Base-by-base conservation (phyloP, 108 stramenopile genomes). In the Schizochytrium sp. region DNA sequence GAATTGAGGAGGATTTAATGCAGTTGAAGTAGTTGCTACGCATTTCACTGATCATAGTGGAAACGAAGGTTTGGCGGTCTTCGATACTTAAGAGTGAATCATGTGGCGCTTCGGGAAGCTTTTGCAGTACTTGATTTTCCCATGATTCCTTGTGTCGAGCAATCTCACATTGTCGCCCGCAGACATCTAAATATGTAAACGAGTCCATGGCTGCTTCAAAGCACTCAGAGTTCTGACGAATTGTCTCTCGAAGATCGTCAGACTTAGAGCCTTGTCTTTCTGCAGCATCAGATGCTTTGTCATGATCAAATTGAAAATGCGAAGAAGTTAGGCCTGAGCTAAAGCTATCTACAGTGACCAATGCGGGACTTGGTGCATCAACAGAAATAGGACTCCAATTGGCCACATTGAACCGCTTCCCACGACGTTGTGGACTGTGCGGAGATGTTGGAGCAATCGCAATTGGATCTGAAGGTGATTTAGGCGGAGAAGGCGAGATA, bases 81-180 rank as follows among this genome's bases (percentile, higher is more conserved):
- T 83, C 76, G 17, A 83, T 53, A 44, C 64, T 69, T 2, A 69
- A 44, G 42, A 69, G 2, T 38, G 64, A 69, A 38, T 69, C 44
- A 15, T 17, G 50, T 3, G 76, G 47, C 53, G 76, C 53, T 10
- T 47, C 15, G 28, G 76, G 76, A 53, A 83, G 76, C 76, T 83
- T 83, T 10, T 83, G 50, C 45, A 83, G 53, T n/a, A 83, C 3
- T 2, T 40, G 76, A 10, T 40, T n/a, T 53, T 83, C 76, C 76
- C 76, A 83, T n/a, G 76, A 49, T 10, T 49, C 50, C 13, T 83
- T 83, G 53, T 83, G 76, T 53, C 28, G 49, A n/a, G 76, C 76
- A 55, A 83, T 42, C 5, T 83, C 76, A 40, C 76, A 83, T 53
- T 55, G 50, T 5, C 76, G 47, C 50, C 76, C 76, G 76, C 76